Base-by-base conservation (phyloP, 805 yeast genomes). In the Nakazawaea peltata region DNA sequence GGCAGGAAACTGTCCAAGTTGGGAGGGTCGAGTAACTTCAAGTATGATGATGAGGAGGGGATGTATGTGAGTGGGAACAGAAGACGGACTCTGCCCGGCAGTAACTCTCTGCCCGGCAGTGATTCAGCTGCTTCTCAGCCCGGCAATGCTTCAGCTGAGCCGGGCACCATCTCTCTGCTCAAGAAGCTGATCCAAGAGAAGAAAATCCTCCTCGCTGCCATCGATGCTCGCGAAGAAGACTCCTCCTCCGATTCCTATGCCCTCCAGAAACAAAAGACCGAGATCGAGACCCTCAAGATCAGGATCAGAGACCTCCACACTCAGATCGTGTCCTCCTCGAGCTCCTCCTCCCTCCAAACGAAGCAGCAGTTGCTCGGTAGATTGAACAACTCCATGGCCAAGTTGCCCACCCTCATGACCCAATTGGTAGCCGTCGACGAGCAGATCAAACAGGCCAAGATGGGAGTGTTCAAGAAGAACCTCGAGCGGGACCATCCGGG, bases 171-270 rank as follows among this genome's bases (percentile, higher is more conserved):
- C 28, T 73, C 69, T 4, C 72, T 71, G 7, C 62, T 86, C 46
- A 74, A 74, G 47, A 81, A 77, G 43, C 57, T 69, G 44, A 69
- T 87, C 29, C 75, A 74, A 30, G 94, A 85, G 49, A 82, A 82
- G 63, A 71, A 74, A 47, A 76, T 80, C 33, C 49, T 82, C 32
- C 59, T 86, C 33, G 82, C 74, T 40, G 85, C 92, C 1, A 53
- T 81, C 41, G 87, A 81, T 46, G 73, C 82, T 10, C 73, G 75
- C 46, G 90, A 74, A 47, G 69, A 62, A 37, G 77, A 71, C 39
- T 38, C 53, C 13, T 34, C 53, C 4, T 25, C 40, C 42, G 11
- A 46, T 45, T 39, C 50, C 49, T 49, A 42, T 36, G 55, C 40
- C 5, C 36, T 43, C 13, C 59, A 60, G 30, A 59, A 58, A 32